A percentile compares a stretch with the other conserved stretches of the same genome.
These are phyloP conservation scores for Cladosporium cucumerinum DNA, from an alignment of 2,329 filamentous ascomycete species.

Conservation along the genomic window DNA sequence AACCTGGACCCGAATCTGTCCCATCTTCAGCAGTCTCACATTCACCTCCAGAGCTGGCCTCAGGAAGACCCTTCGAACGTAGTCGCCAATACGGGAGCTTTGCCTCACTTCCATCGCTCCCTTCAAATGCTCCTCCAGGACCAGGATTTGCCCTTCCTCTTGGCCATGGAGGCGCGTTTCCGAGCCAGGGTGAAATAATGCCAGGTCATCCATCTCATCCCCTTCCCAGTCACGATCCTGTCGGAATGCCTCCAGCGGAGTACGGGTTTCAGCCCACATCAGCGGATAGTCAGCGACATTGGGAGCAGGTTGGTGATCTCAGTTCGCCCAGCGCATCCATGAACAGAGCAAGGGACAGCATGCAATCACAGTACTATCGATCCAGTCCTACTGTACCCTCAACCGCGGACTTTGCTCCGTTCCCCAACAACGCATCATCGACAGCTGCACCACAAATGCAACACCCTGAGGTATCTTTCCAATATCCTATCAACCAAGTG, in stretches of 20 bases:
- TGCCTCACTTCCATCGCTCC: constrained; percentile 18
- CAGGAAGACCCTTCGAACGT: constrained; percentile 20
- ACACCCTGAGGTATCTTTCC: neutral
- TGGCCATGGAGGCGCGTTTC: neutral
- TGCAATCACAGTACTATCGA: constrained; percentile 14
- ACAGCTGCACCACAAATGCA: neutral
- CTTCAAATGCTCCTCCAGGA: constrained; percentile 9
- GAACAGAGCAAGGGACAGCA: constrained; percentile 10
- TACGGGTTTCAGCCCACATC: constrained; percentile 8
- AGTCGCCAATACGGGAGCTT: constrained; percentile 20
- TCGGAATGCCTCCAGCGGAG: neutral
- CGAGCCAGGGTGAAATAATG: neutral
- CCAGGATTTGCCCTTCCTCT: neutral
- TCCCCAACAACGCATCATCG: neutral
- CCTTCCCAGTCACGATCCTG: neutral
- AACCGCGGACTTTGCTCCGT: constrained; percentile 14
- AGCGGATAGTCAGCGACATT: constrained; percentile 4
- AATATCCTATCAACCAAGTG: neutral
- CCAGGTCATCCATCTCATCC: neutral
- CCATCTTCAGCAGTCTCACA: constrained; percentile 29
- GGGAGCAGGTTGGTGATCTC: constrained; percentile 4
- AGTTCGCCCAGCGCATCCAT: constrained; percentile 1
- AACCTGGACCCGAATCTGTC: constrained; percentile 22
- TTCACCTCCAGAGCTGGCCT: constrained; percentile 21
- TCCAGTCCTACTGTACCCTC: constrained; percentile 4